Conservation (phyloP, 2,329 filamentous ascomycete genomes). For the Penicillium sp. region DNA sequence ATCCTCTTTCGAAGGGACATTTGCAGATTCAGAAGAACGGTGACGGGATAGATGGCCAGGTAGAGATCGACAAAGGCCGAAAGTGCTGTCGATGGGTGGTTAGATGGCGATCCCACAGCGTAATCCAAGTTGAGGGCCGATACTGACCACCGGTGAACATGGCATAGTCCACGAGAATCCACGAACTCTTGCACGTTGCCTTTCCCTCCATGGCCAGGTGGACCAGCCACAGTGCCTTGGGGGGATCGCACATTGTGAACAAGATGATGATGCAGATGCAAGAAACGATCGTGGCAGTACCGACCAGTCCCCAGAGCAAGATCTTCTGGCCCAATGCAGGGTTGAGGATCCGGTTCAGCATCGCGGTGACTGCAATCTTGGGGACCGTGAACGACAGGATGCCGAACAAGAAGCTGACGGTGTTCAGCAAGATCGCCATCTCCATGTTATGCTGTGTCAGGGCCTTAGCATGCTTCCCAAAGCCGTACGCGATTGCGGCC, state of each 20-base stretch:
- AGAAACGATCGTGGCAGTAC: conserved; percentile 31
- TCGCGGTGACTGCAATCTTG: conserved; percentile 29
- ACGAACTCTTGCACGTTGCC: conserved; percentile 37
- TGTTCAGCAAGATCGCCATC: conserved; percentile 26
- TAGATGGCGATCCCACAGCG: background rate
- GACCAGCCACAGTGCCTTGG: conserved; percentile 40
- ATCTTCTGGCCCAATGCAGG: conserved; percentile 19
- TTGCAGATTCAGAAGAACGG: conserved; percentile 13
- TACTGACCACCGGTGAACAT: conserved; percentile 42
- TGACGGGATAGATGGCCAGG: conserved; percentile 34
- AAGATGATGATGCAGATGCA: conserved; percentile 41
- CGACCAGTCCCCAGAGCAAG: conserved; percentile 30
- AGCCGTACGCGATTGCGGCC: conserved; percentile 38
- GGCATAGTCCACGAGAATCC: conserved; percentile 41
- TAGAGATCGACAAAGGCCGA: conserved; percentile 35
- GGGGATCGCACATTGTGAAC: conserved; percentile 46
- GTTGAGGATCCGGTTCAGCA: conserved; percentile 30
- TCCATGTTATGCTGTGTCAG: conserved; percentile 31
- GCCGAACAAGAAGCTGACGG: conserved; percentile 28
- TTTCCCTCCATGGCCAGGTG: conserved; percentile 25
- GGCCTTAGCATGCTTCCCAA: conserved; percentile 40
- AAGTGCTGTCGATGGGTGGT: conserved; percentile 16
- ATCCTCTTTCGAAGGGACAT: conserved; percentile 12
- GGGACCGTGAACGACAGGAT: conserved; percentile 31
- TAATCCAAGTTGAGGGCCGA: background rate